Base-by-base conservation (phyloP, 768 basidiomycete genomes). In the Russula sp. region DNA sequence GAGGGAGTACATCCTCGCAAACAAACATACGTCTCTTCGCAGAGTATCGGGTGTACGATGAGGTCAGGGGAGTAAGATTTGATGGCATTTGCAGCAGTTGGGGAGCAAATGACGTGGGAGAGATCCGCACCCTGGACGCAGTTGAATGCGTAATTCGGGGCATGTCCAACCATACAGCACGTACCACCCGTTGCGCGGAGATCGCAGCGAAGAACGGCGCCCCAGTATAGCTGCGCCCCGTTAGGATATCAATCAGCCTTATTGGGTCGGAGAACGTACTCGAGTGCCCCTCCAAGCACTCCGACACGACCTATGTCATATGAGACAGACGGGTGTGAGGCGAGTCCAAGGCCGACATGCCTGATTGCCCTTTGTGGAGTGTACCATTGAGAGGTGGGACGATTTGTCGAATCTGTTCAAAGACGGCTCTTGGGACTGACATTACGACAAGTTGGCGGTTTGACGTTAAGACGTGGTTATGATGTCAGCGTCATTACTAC, bases 1-100 rank as follows among this genome's bases (percentile, higher is more conserved):
- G 62, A 35, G 42, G 32, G 35, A 6, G 37, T 14, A 55, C 59
- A 13, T 42, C 14, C 2, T 42, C 31, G 45, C 20, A 35, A n/a
- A 31, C 10, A 35, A 75, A 75, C 86, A 63, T 73, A 90, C 86
- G 77, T 75, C 55, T 86, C 82, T 72, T 88, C 82, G 34, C 80
- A 76, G 6, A 99, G 80, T 59, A 98, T 91, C 1, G 93, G 95
- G 70, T 99, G 96, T 0, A 99, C 97, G 70, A 99, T 99, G 49
- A 99, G 76, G 75, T 99, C 95, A 1, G 94, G 94, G 4, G 92
- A 95, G 73, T 98, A 99, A 0, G 91, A 88, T 76, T 99, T 99
- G 79, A 99, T 99, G 50, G 94, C 89, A 5, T 81, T 81, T 32
- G 94, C 93, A 6, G 97, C 96, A 0, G 84, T 85, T 0, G 96